Conservation (phyloP, 208 protist genomes). For the Angomonas ambiguus region DNA sequence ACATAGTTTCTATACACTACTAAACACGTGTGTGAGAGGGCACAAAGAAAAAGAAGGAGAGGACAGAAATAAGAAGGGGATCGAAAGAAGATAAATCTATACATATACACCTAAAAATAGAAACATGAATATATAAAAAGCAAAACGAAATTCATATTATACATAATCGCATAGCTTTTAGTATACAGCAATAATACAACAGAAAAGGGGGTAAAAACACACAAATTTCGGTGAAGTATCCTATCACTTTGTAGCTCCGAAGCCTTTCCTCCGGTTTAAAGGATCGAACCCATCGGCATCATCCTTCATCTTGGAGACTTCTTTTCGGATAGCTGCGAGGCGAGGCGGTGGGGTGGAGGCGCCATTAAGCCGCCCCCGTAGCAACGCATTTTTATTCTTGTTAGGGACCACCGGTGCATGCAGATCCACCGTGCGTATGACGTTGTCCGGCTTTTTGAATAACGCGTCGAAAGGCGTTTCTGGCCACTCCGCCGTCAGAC, state of each 20-base stretch:
- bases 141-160: too few species aligned
- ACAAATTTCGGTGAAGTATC: too few species aligned
- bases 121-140: constrained; percentile 2
- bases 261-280: background rate
- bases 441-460: background rate
- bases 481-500: background rate
- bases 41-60: background rate
- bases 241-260: background rate
- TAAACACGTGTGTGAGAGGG: background rate
- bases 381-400: background rate
- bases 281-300: constrained; percentile 47
- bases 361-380: background rate
- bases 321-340: constrained; percentile 26
- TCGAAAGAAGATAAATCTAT: background rate
- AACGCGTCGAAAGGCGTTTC: constrained; percentile 1
- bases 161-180: too few species aligned
- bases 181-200: too few species aligned
- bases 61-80: too few species aligned
- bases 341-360: constrained; percentile 17
- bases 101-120: too few species aligned
- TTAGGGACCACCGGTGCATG: background rate
- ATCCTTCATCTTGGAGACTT: constrained; percentile 33
- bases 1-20: constrained; percentile 2
- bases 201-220: too few species aligned
- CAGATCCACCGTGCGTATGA: constrained; percentile 13